Percentiles rank a stretch among this genome's conserved stretches.
These are phyloP conservation scores for Podospora anserina DNA, from an alignment of 495 filamentous ascomycete genomes.

Conservation along the genomic window DNA sequence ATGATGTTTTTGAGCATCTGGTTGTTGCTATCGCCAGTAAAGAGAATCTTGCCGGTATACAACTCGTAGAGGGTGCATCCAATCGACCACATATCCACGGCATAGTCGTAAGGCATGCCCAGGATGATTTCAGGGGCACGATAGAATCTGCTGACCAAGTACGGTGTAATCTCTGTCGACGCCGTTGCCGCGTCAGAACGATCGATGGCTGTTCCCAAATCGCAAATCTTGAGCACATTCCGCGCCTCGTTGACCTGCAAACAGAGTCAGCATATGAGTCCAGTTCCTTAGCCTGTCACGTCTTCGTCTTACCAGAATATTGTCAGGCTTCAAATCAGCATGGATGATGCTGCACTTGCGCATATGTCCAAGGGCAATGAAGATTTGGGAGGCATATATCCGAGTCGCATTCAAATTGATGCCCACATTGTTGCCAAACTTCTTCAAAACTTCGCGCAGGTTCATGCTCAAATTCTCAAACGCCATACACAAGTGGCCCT, in stretches of 20 bases:
- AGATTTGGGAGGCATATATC: constrained; percentile 90
- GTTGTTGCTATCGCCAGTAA: constrained; percentile 93
- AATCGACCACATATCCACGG: constrained; percentile 95
- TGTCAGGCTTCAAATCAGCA: constrained; percentile 96
- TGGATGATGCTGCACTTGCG: constrained; percentile 91
- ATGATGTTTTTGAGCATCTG: constrained; percentile 95
- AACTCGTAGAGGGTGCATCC: constrained; percentile 96
- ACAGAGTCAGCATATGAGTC: neutral
- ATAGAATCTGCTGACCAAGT: constrained; percentile 95
- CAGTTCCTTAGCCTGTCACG: neutral
- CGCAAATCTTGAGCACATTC: constrained; percentile 88
- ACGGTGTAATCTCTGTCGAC: constrained; percentile 82
- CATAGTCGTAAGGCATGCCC: constrained; percentile 90
- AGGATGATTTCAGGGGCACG: constrained; percentile 95
- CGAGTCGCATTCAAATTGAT: constrained; percentile 83
- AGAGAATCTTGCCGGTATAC: constrained; percentile 95
- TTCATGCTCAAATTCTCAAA: constrained; percentile 96
- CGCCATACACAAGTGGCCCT: constrained; percentile 90
- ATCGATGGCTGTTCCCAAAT: constrained; percentile 90
- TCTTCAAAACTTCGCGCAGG: constrained; percentile 91
- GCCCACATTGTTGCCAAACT: constrained; percentile 90
- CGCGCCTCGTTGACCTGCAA: constrained; percentile 72
- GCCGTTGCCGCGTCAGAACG: constrained; percentile 64
- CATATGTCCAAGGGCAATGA: constrained; percentile 78
- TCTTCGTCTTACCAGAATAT: constrained; percentile 62